phyloP scores from a whole-genome alignment of 768 basidiomycete genomes.

The Tricholomella constricta region DNA sequence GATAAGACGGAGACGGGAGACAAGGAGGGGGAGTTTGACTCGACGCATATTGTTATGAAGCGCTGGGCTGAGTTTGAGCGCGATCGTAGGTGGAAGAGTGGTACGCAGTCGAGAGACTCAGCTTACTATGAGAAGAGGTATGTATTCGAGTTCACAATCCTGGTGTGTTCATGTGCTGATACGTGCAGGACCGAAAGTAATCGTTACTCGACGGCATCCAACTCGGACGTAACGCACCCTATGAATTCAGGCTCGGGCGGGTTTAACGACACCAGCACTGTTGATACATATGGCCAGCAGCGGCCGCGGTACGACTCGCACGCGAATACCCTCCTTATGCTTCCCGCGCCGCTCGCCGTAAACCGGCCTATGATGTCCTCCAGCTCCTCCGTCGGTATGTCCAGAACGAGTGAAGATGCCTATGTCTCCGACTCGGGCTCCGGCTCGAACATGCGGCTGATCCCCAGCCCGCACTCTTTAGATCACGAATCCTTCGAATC shows the following conservation, averaged over 20 bases:
- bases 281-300: slow-evolving; percentile 53
- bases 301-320: slow-evolving; percentile 66
- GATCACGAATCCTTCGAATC: slow-evolving; percentile 45
- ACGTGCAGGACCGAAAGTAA: slow-evolving; percentile 38
- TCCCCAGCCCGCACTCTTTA: slow-evolving; percentile 41
- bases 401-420: slow-evolving; percentile 52
- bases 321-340: slow-evolving; percentile 61
- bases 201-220: slow-evolving; percentile 79
- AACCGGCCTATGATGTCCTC: slow-evolving; percentile 56
- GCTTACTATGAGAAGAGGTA: slow-evolving; percentile 76
- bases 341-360: slow-evolving; percentile 73
- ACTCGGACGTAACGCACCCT: slow-evolving; percentile 69
- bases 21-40: slow-evolving; percentile 98
- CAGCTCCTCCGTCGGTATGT: slow-evolving; percentile 43
- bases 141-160: slow-evolving; percentile 19
- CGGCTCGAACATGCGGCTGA: slow-evolving; percentile 42
- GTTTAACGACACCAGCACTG: slow-evolving; percentile 57
- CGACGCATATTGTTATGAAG: slow-evolving; percentile 97
- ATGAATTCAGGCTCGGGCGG: slow-evolving; percentile 47
- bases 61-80: slow-evolving; percentile 98
- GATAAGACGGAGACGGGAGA: slow-evolving; percentile 74
- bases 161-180: neutral
- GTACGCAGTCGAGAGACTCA: slow-evolving; percentile 80
- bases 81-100: slow-evolving; percentile 91
- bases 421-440: slow-evolving; percentile 44